Conservation (phyloP, 352 stramenopile species). For the Phytopythium montanum region DNA sequence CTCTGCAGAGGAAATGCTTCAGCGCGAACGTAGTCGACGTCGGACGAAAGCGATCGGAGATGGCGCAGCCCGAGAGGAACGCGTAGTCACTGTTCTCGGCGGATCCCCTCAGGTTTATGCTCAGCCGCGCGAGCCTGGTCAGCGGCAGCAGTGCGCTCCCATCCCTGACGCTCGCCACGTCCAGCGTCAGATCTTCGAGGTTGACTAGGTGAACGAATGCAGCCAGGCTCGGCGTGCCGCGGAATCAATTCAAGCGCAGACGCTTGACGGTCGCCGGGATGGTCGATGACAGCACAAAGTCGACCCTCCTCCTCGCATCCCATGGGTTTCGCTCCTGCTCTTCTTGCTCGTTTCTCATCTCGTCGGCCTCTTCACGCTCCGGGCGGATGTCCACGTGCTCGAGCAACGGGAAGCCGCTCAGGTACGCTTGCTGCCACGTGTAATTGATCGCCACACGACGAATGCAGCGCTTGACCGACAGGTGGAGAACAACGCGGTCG, state of each 20-base stretch:
- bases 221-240: background rate
- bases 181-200: background rate
- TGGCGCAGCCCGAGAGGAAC: background rate
- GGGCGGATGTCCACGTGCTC: background rate
- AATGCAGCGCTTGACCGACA: background rate
- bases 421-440: conserved; percentile 1
- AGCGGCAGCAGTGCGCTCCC: background rate
- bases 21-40: background rate
- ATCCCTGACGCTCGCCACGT: background rate
- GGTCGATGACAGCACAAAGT: background rate
- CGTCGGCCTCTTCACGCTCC: background rate
- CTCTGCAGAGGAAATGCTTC: background rate
- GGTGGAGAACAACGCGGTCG: background rate
- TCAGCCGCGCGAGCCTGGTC: background rate
- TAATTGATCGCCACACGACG: background rate
- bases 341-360: too few species aligned
- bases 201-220: background rate
- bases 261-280: background rate
- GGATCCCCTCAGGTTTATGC: background rate
- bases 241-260: background rate
- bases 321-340: too few species aligned
- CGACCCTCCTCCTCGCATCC: too few species aligned
- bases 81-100: background rate
- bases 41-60: background rate
- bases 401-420: background rate